Evolutionary conservation across 306 rosid genomes (phyloP), one percentile per base, ranked within the genome.

Genomic region (Sphenostylis stenocarpa): DNA sequence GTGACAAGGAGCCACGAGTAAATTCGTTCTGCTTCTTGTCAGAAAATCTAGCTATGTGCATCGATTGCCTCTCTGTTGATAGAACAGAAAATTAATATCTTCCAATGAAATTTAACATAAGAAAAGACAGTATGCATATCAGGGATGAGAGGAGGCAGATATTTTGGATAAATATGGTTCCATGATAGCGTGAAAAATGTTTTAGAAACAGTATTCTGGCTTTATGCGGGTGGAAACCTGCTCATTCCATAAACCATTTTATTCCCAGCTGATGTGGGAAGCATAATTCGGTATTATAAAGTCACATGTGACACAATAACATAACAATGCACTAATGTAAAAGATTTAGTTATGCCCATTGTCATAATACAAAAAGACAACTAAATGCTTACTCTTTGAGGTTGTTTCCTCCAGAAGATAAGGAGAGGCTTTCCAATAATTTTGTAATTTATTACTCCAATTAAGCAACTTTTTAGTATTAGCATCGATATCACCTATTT

Each of bases 1-100:
- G 91, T 28, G 88, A 70, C 31, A 89, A 83, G 44, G 93, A 80
- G 81, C 85, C 95, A 3, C 94, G 87, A 23, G 80, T 73, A 62
- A 87, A 77, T 11, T 16, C 67, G 16, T 62, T 45, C 67, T 61
- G 81, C 29, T 43, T 70, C 83, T 24, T 82, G 78, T 86, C 89
- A 15, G 90, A 86, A 45, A 34, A 87, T 84, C 88, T 85, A 56
- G 73, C 85, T 65, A 89, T 26, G 39, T 86, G 84, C 47, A 64
- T 52, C 8, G 38, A 76, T 80, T 85, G 83, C 43, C 75, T 49
- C 73, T 75, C 97, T 89, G 90, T 72, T 69, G 82, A 74, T 14
- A 79, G 43, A 63, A 47, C 48, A 58, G 23, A 76, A 52, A 72
- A 60, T 31, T 7, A 38, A 19, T 43, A 75, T 28, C 20, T 6